Evolutionary conservation across 768 basidiomycete genomes (phyloP).

Genomic region (Pleurotus djamor): DNA sequence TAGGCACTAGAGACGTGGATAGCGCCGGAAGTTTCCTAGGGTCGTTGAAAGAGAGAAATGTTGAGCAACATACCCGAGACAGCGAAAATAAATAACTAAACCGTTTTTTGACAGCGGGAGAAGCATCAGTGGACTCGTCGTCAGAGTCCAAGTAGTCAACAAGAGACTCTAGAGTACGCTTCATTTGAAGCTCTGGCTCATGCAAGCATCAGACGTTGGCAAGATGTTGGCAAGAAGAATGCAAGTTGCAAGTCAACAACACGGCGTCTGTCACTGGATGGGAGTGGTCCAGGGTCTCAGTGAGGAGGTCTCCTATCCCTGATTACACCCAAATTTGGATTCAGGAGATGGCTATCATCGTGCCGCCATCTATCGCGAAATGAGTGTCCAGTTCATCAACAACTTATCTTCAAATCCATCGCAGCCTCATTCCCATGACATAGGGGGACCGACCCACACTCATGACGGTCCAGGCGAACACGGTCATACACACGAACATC

Average conservation of each 20-base stretch:
- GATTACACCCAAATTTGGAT: too few relatives aligned
- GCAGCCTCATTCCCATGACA: constrained; percentile 52
- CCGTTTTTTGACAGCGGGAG: neutral
- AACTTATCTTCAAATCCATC: constrained; percentile 40
- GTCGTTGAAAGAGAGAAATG: neutral
- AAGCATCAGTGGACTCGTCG: neutral
- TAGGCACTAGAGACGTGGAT: constrained; percentile 41
- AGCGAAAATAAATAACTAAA: neutral
- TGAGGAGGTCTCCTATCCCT: too few relatives aligned
- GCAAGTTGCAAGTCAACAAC: too few relatives aligned
- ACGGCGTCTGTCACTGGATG: too few relatives aligned
- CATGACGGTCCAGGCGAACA: constrained; percentile 75
- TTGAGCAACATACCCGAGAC: neutral
- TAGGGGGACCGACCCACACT: constrained; percentile 28
- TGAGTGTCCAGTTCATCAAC: constrained; percentile 79
- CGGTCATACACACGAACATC: constrained; percentile 92
- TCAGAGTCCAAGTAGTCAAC: neutral
- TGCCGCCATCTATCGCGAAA: constrained; percentile 14
- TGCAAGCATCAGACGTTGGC: too few relatives aligned
- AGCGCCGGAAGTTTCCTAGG: constrained; percentile 64
- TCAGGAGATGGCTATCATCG: neutral
- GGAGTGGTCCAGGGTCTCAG: too few relatives aligned
- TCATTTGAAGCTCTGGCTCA: too few relatives aligned
- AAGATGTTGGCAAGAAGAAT: too few relatives aligned
- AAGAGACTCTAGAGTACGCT: neutral